Percentiles rank a stretch among this genome's conserved stretches.
phyloP scores from a whole-genome alignment of 257 asterid species.

The Datura wrightii region DNA sequence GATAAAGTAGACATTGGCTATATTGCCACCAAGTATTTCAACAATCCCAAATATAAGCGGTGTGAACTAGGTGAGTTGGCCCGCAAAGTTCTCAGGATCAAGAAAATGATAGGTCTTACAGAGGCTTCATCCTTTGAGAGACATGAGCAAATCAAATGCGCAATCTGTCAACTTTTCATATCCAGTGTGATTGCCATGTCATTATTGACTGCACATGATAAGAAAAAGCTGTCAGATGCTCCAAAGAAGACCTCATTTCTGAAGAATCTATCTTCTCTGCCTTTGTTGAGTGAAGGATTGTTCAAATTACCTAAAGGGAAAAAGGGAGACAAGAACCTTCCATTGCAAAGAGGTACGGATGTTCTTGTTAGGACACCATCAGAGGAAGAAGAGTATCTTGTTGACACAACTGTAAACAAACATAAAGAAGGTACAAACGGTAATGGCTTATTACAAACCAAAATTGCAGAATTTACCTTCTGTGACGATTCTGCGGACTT shows the following conservation, averaged over 20 bases:
- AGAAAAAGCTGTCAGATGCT: constrained; percentile 27
- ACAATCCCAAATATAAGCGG: constrained; percentile 61
- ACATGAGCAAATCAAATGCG: constrained; percentile 73
- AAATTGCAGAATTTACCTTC: constrained; percentile 29
- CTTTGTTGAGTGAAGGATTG: constrained; percentile 58
- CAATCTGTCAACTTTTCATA: constrained; percentile 80
- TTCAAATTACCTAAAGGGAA: constrained; percentile 58
- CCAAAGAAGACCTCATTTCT: constrained; percentile 35
- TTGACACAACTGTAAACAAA: constrained; percentile 15
- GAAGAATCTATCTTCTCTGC: constrained; percentile 36
- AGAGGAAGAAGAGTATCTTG: constrained; percentile 36
- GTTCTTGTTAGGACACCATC: constrained; percentile 35
- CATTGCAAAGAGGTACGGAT: constrained; percentile 37
- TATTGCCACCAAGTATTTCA: constrained; percentile 64
- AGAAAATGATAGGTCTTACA: constrained; percentile 72
- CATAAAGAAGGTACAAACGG: constrained; percentile 12
- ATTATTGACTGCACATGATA: constrained; percentile 46
- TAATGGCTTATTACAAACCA: constrained; percentile 34
- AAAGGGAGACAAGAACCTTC: constrained; percentile 39
- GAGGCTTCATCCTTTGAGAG: constrained; percentile 77
- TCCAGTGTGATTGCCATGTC: constrained; percentile 68
- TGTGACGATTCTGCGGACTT: constrained; percentile 22
- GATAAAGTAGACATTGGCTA: constrained; percentile 65
- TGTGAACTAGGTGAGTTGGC: constrained; percentile 70
- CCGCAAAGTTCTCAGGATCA: constrained; percentile 67